Conservation (phyloP, 2,329 filamentous ascomycete genomes). For the Fusarium sp. region DNA sequence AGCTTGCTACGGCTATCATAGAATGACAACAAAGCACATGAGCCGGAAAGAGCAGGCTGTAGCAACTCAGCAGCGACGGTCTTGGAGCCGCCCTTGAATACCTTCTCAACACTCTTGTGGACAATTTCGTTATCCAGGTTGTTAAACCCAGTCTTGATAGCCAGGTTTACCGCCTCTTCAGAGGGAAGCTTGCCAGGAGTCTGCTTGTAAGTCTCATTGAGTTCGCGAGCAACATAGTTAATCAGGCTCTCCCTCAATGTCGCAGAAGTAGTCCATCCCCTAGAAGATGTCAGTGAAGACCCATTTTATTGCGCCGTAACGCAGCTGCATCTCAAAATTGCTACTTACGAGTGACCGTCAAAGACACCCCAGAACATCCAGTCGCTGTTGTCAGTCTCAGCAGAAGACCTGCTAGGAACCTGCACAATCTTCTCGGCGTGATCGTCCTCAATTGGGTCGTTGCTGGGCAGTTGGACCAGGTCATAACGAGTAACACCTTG, state of each 20-base stretch:
- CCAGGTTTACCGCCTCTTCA: conserved; percentile 83
- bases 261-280: conserved; percentile 97
- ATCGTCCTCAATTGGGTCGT: conserved; percentile 98
- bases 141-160: conserved; percentile 92
- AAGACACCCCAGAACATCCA: conserved; percentile 99
- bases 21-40: conserved; percentile 94
- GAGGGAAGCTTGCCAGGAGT: conserved; percentile 72
- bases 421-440: conserved; percentile 98
- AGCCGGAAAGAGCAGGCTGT: conserved; percentile 94
- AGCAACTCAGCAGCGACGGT: conserved; percentile 90
- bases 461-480: conserved; percentile 92
- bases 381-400: conserved; percentile 71
- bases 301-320: background rate
- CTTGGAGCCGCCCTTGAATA: conserved; percentile 89
- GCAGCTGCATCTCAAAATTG: background rate
- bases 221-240: conserved; percentile 89
- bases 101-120: conserved; percentile 90
- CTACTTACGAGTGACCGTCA: conserved; percentile 88
- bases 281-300: conserved; percentile 51
- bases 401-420: conserved; percentile 70
- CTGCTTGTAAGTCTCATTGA: conserved; percentile 90
- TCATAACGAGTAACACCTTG: conserved; percentile 95
- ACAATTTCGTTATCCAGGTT: conserved; percentile 94
- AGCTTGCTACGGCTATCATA: conserved; percentile 91
- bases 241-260: conserved; percentile 94